Conservation (phyloP, 768 basidiomycete species). For the Pleurotus salmoneostramineus region DNA sequence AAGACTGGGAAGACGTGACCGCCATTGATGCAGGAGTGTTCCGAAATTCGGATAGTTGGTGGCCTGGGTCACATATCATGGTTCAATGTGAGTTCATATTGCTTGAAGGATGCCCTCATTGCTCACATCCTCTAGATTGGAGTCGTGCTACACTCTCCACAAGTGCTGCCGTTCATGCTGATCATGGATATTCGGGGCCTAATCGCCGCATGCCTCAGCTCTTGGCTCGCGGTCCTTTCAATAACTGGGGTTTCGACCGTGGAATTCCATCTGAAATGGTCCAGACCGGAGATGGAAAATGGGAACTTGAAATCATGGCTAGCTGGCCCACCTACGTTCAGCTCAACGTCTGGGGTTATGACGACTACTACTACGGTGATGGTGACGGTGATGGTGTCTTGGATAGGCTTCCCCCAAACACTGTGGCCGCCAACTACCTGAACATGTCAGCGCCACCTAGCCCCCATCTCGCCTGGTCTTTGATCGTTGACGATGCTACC, state of each 20-base stretch:
- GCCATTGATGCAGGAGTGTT: conserved; percentile 60
- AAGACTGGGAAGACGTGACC: conserved; percentile 70
- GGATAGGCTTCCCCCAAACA: conserved; percentile 89
- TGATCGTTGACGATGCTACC: conserved; percentile 73
- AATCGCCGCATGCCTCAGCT: conserved; percentile 83
- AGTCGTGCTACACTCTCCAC: conserved; percentile 60
- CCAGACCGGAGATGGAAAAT: conserved; percentile 58
- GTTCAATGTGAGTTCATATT: conserved; percentile 67
- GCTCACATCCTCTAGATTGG: conserved; percentile 56
- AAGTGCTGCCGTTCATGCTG: conserved; percentile 72
- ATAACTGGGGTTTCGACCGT: conserved; percentile 87
- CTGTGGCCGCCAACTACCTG: conserved; percentile 78
- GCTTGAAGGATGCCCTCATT: too few relatives aligned
- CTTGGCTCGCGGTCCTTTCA: conserved; percentile 86
- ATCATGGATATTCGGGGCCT: conserved; percentile 50
- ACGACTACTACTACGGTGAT: conserved; percentile 93
- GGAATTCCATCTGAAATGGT: conserved; percentile 72
- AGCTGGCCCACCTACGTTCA: conserved; percentile 89
- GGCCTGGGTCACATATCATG: conserved; percentile 82
- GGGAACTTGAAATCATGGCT: conserved; percentile 89
- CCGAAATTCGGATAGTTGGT: conserved; percentile 49
- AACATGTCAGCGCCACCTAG: conserved; percentile 90
- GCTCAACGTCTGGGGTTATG: conserved; percentile 87
- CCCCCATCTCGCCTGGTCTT: conserved; percentile 85
- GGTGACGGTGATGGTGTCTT: conserved; percentile 82